Base-by-base conservation (phyloP, 768 basidiomycete genomes). In the Daedalea quercina region DNA sequence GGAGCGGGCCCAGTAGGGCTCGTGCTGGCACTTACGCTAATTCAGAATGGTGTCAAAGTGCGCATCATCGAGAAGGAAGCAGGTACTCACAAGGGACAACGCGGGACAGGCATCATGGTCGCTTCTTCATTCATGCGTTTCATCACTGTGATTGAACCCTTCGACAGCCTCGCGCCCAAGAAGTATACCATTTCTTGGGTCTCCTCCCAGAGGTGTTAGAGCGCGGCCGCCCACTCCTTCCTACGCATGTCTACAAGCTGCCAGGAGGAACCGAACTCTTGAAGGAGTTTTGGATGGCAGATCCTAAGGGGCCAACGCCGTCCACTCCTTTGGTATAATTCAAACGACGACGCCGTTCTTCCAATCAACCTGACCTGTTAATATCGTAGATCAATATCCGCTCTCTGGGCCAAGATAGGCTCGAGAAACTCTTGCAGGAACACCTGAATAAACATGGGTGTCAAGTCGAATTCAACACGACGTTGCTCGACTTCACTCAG, bases 391-490 rank as follows among this genome's bases (percentile, higher is more conserved):
- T 25, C 19, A 51, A 51, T 20, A 51, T 41, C n/a, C 6, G 50
- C 31, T 11, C n/a, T 7, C 47, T 61, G 15, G 53, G 58, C 8
- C 64, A 65, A 33, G 56, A 55, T 9, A 20, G 53, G 13, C 23
- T 66, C 1, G 70, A 72, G 51, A 54, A 51, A 3, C 61, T 74
- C 12, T 58, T 75, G 8, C 66, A 68, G 7, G 51, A 52, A 4
- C 65, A 62, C 42, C 64, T 67, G 11, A 44, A 53, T 17, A 59
- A 57, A 40, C 43, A 60, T 25, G 65, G 62, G 24, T 56, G 58
- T 28, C 33, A 60, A 7, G 67, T 79, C 12, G 75, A 75, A 52
- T 48, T 66, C 0, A 65, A 58, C 2, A 66, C 68, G 12, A 72
- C 72, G 52, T 56, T 76, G 8, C 41, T 54, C 7, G 57, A 52